phyloP scores from a whole-genome alignment of 305 asterid genomes.

The Fraxinus baroniana region DNA sequence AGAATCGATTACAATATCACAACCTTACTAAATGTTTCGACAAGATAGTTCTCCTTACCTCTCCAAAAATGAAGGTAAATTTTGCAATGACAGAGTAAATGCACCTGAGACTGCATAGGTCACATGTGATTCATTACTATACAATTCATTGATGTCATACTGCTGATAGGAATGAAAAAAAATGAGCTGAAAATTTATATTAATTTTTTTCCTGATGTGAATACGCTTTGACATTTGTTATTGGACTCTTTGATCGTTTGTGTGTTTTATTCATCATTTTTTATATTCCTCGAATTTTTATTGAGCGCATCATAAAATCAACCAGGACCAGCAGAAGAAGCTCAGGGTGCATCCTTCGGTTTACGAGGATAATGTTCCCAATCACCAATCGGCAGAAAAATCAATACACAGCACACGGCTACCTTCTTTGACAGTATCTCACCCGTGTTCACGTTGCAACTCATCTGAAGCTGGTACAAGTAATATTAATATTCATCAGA shows the following conservation, averaged over 20 bases:
- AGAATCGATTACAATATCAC: background rate
- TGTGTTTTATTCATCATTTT: background rate
- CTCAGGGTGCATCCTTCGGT: constrained; percentile 63
- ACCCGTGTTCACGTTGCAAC: constrained; percentile 42
- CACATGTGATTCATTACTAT: background rate
- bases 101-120: background rate
- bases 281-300: background rate
- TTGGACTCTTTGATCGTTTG: background rate
- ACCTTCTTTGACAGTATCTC: constrained; percentile 32
- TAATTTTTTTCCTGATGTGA: background rate
- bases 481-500: constrained; percentile 30
- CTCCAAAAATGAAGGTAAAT: background rate
- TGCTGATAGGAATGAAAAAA: constrained; percentile 2
- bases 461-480: constrained; percentile 30
- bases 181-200: background rate
- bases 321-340: constrained; percentile 57
- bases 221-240: background rate
- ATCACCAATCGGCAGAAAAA: constrained; percentile 37
- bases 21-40: background rate
- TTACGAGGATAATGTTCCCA: constrained; percentile 47
- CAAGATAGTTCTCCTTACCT: background rate
- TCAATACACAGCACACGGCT: constrained; percentile 52
- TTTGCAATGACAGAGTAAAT: background rate
- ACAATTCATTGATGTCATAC: background rate
- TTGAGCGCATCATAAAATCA: constrained; percentile 1